Base-by-base conservation (phyloP, 2,329 filamentous ascomycete species). In the Aspergillus arachidicola region DNA sequence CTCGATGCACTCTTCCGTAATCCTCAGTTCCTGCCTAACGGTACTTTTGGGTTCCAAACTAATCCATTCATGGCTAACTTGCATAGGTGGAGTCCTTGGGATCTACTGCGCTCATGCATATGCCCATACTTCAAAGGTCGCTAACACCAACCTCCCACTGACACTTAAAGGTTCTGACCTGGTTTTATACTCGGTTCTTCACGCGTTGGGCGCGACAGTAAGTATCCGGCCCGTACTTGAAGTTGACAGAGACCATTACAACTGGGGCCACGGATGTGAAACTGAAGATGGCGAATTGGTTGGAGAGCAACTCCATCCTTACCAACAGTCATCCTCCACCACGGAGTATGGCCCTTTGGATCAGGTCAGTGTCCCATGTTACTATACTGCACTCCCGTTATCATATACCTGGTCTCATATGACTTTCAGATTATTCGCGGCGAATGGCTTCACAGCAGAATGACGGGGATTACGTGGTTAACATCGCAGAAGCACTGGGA, bases 51-150 rank as follows among this genome's bases (percentile, higher is more conserved):
- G 26, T 14, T 4, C 12, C 23, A 14, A 19, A 14, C 6, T 23
- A 32, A 36, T 16, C 11, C 2, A 32, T 43, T 26, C 6, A 19
- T 23, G 55, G 23, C 55, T 50, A 48, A 68, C 57, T 26, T 23
- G 23, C 14, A 9, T 56, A 82, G 83, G 82, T 5, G 80, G 82
- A 0, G 67, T 68, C 2, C 60, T 86, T 0, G 84, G 82, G 0
- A 77, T 83, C 34, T 78, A 71, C 57, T 85, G 82, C 62, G 76
- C 76, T 4, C 82, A 86, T 59, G 74, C 77, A 0, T 86, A 86
- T 65, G 75, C 82, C 0, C 81, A 85, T 58, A 73, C 75, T 0
- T 76, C 68, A 3, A 7, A 66, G 1, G 6, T 58, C 5, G 69
- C 71, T 0, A 26, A 64, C 1, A 19, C 55, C 0, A 46, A 66